Evolutionary conservation across 805 yeast genomes (phyloP).

Genomic region (Kuraishia borneana): DNA sequence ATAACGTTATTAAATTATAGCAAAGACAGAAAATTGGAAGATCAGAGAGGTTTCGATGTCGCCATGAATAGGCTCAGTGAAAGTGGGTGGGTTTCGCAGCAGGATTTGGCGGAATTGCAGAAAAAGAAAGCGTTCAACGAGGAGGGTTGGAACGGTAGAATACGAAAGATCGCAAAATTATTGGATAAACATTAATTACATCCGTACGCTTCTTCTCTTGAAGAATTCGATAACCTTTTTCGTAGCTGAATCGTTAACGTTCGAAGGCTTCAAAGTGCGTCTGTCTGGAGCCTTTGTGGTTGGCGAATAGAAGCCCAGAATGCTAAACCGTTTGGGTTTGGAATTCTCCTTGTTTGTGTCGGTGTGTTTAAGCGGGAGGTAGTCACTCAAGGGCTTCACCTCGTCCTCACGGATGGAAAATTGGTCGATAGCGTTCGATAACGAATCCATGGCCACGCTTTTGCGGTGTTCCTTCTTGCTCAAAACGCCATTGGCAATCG

Average conservation of each 20-base stretch:
- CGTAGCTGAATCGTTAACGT: slow-evolving; percentile 48
- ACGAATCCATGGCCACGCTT: slow-evolving; percentile 19
- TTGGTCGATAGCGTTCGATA: slow-evolving; percentile 19
- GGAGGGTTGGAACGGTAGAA: neutral
- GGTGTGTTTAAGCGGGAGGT: neutral
- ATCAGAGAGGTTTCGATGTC: neutral
- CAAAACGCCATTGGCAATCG: slow-evolving; percentile 19
- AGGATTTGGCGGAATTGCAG: neutral
- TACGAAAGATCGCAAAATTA: neutral
- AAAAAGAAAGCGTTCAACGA: neutral
- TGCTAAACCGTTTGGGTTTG: slow-evolving; percentile 24
- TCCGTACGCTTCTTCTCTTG: slow-evolving; percentile 47
- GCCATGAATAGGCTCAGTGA: neutral
- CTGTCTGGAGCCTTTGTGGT: slow-evolving; percentile 1
- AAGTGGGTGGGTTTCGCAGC: neutral
- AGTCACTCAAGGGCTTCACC: neutral
- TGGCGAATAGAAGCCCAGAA: slow-evolving; percentile 26
- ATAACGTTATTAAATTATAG: neutral
- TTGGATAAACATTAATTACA: slow-evolving; percentile 7
- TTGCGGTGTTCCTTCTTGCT: slow-evolving; percentile 17
- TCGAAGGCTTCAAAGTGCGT: slow-evolving; percentile 3
- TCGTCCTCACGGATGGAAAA: slow-evolving; percentile 9
- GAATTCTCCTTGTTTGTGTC: slow-evolving; percentile 13
- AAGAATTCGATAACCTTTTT: slow-evolving; percentile 70
- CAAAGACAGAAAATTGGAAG: neutral